Percentiles rank a stretch among this genome's conserved stretches.
Conservation (phyloP, 805 yeast species). For the Suhomyces kilbournensis region DNA sequence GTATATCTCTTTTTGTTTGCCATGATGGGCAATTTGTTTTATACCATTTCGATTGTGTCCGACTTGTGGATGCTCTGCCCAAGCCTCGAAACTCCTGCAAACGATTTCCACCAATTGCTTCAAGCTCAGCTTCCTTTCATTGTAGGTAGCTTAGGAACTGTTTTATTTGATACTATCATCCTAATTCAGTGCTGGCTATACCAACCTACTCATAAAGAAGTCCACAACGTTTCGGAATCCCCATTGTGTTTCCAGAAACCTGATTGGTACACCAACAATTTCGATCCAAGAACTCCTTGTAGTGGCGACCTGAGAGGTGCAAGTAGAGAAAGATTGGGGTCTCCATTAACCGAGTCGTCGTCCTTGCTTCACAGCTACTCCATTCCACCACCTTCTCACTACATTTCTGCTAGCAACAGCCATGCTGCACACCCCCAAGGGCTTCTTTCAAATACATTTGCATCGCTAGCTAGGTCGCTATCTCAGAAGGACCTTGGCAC, state of each 20-base stretch:
- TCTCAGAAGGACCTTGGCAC: constrained; percentile 2
- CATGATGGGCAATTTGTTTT: constrained; percentile 34
- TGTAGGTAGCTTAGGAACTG: constrained; percentile 58
- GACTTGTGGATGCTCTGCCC: constrained; percentile 25
- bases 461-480: constrained; percentile 14
- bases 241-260: constrained; percentile 31
- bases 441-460: constrained; percentile 16
- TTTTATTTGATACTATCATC: constrained; percentile 27
- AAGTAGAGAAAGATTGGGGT: not conserved
- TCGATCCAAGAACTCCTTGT: not conserved
- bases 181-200: constrained; percentile 33
- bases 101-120: constrained; percentile 12
- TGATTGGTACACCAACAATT: constrained; percentile 35
- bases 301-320: not conserved
- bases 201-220: not conserved
- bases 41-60: constrained; percentile 30
- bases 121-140: constrained; percentile 75
- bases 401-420: constrained; percentile 9
- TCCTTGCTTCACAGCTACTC: not conserved
- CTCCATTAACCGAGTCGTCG: not conserved
- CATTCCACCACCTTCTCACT: constrained; percentile 16
- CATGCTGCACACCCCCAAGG: not conserved
- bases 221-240: not conserved
- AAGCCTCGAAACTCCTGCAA: constrained; percentile 3
- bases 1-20: constrained; percentile 34